Conservation (phyloP, 176 grass and related monocot species). For the Hordeum marinum region DNA sequence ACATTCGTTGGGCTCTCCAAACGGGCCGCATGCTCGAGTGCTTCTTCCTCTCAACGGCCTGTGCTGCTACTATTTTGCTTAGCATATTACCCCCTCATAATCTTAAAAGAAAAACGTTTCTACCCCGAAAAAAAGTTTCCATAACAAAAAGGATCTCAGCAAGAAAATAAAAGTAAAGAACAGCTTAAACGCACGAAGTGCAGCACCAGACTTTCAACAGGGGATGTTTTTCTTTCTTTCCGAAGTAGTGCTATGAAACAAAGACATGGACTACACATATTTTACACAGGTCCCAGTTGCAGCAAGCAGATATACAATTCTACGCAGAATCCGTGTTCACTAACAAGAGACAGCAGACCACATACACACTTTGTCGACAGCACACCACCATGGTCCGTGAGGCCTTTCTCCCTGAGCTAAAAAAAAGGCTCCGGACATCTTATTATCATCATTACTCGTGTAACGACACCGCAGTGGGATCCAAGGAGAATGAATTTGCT, state of each 20-base stretch:
- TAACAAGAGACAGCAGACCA: neutral
- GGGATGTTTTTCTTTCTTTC: neutral
- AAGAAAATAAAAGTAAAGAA: too few species aligned
- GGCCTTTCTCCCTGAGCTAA: neutral
- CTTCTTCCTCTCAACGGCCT: too few species aligned
- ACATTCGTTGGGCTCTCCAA: too few species aligned
- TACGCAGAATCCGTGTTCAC: constrained; percentile 10
- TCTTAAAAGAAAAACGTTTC: too few species aligned
- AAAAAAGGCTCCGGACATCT: neutral
- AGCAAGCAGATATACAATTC: constrained; percentile 21
- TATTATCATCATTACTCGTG: neutral
- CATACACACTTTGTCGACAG: neutral
- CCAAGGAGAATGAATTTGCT: neutral
- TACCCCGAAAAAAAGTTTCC: too few species aligned
- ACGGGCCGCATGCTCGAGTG: too few species aligned
- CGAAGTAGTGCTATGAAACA: neutral
- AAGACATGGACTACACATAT: neutral
- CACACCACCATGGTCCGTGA: neutral
- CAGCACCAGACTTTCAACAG: neutral
- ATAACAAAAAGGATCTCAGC: too few species aligned
- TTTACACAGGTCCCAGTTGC: constrained; percentile 13
- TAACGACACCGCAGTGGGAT: neutral
- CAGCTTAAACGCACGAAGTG: neutral
- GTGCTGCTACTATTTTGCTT: too few species aligned
- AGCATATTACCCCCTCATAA: too few species aligned